Conservation (phyloP, 1,284 basidiomycete genomes). For the Tilletia indica region DNA sequence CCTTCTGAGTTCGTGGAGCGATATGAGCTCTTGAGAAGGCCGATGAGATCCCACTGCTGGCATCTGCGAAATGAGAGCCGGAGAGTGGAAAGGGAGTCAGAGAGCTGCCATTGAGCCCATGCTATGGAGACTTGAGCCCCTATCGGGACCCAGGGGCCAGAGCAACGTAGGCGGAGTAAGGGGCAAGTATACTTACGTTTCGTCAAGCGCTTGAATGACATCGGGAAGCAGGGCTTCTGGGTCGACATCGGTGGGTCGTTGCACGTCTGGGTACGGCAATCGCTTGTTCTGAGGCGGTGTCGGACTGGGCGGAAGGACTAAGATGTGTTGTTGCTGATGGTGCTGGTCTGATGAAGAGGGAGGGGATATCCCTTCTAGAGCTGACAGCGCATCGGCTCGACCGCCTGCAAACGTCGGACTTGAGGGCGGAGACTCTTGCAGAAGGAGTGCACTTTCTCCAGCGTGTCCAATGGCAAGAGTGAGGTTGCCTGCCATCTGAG, state of each 20-base stretch:
- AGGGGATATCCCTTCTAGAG: background rate
- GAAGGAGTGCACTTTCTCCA: conserved; percentile 29
- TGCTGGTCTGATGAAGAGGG: background rate
- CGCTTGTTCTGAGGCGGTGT: conserved; percentile 24
- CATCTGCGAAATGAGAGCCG: background rate
- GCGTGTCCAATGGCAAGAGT: conserved; percentile 40
- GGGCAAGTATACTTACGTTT: conserved; percentile 5
- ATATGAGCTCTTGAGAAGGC: conserved; percentile 16
- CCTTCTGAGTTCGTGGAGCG: background rate
- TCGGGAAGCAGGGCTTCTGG: conserved; percentile 26
- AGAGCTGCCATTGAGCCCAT: no score
- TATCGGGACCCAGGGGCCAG: background rate
- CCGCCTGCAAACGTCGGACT: background rate
- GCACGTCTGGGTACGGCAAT: conserved; percentile 29
- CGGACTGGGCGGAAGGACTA: conserved; percentile 32
- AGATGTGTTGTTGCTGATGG: conserved; percentile 3
- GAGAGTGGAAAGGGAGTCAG: background rate
- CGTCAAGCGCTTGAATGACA: conserved; percentile 25
- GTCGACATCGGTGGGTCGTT: conserved; percentile 39
- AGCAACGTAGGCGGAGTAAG: background rate
- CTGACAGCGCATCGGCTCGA: background rate
- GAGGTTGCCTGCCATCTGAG: conserved; percentile 29
- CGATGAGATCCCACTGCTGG: conserved; percentile 25
- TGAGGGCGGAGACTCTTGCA: conserved; percentile 9
- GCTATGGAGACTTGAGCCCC: no score